phyloP scores from a whole-genome alignment of 208 protist genomes.

The Crithidia expoeki region DNA sequence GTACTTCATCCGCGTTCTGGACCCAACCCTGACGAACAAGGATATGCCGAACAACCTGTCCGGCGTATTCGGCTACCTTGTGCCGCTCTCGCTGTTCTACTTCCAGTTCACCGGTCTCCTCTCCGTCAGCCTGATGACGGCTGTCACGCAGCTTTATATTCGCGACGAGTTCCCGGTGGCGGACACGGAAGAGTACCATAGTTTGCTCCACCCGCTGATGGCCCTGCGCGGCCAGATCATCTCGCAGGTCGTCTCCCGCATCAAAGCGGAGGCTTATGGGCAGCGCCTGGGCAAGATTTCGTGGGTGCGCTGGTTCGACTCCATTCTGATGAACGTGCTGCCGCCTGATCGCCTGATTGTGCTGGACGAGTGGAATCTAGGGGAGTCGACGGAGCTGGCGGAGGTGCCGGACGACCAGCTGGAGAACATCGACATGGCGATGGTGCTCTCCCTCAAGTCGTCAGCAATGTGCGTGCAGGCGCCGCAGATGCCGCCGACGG shows the following conservation, averaged over 20 bases:
- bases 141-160: constrained; percentile 85
- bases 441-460: constrained; percentile 53
- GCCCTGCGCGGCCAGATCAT: constrained; percentile 76
- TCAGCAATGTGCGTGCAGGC: constrained; percentile 33
- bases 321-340: constrained; percentile 51
- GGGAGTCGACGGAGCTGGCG: constrained; percentile 30
- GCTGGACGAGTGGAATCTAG: constrained; percentile 83
- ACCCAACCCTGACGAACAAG: constrained; percentile 52
- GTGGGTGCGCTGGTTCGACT: constrained; percentile 86
- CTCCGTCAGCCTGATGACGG: constrained; percentile 83
- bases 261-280: constrained; percentile 42
- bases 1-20: constrained; percentile 78
- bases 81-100: constrained; percentile 83
- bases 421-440: constrained; percentile 59
- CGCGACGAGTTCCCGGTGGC: constrained; percentile 77
- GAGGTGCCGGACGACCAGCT: constrained; percentile 46
- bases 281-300: constrained; percentile 57
- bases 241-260: constrained; percentile 67
- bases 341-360: constrained; percentile 55
- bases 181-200: constrained; percentile 78
- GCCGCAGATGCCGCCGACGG: constrained; percentile 29
- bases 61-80: constrained; percentile 76
- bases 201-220: constrained; percentile 61
- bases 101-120: constrained; percentile 83
- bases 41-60: constrained; percentile 75